Evolutionary conservation across 2,329 filamentous ascomycete genomes (phyloP), one percentile per base, ranked within the genome.

Genomic region (Tolypocladium sp.): DNA sequence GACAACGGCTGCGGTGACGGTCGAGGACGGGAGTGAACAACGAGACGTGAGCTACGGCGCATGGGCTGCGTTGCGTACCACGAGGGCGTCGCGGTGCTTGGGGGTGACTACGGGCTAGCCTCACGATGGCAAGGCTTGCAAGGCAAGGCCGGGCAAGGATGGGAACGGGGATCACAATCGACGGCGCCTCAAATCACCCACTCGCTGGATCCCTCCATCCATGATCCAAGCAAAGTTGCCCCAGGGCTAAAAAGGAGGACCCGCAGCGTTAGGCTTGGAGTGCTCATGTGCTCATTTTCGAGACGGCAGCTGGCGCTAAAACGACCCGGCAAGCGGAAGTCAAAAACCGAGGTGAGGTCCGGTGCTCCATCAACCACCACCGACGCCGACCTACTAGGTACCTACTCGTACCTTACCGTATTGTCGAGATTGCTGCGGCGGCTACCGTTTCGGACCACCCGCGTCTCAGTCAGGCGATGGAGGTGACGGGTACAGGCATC

Each of bases 211-310:
- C 15, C 30, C n/a, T 20, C 25, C 46, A 51, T 41, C 40, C 54
- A 42, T 30, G 54, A 55, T 40, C 38, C 54, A 42, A 55, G 54
- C 37, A 55, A 55, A 30, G 38, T n/a, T 55, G 53, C 22, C 40
- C 40, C 27, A 33, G 33, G 54, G 37, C 49, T 54, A 56, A 60
- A 59, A 42, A 42, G 57, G 51, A 49, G 61, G 64, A 74, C 69
- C 73, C 73, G 69, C 72, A 74, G 65, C 63, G 63, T 71, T 75
- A 69, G 74, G 73, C 72, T 71, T 71, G 63, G 56, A 40, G 53
- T 74, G 74, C 73, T 78, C 76, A 79, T 78, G 76, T 79, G 76
- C 72, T 69, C 74, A 73, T 72, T 74, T 67, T 71, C 69, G 70
- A 76, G 73, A 75, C 74, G 70, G 67, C 68, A 68, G 65, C 65